Base-by-base conservation (phyloP, 2,329 filamentous ascomycete species). In the Neopestalotiopsis clavispora region DNA sequence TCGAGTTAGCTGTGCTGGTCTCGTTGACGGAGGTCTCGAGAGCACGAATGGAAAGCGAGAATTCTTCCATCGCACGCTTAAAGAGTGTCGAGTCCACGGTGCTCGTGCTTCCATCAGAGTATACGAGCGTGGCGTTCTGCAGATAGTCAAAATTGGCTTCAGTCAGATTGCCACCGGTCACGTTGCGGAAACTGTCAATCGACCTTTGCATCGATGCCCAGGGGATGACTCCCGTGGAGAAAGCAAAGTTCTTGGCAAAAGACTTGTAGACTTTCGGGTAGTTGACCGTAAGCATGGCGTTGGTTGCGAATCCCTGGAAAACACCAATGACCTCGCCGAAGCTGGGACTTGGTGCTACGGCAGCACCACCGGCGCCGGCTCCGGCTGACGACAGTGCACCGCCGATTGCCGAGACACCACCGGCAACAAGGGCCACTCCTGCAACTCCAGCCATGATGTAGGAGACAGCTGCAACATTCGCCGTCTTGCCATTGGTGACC, bases 241-340 rank as follows among this genome's bases (percentile, higher is more conserved):
- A 98, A 61, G 86, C 95, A 79, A 99, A 98, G 83, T 98, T 98
- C 83, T 93, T 93, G 71, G 92, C 85, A 81, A 97, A 99, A 79
- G 91, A 95, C 74, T 91, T 90, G 83, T 98, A 98, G 49, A 98
- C 90, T 45, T 89, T 85, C 4, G 96, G 96, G 74, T 97, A 94
- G 75, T 91, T 89, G 75, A 97, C 95, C 69, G 93, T 97, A 79
- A 97, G 86, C 96, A 98, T 98, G 72, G 96, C 95, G 80, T 96
- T 98, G 84, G 96, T 92, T 34, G 96, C 94, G 86, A 98, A 92
- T 64, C 92, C 91, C 81, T 98, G 95, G 80, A 98, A 97, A 89
- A 93, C 97, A 71, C 91, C 90, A 73, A 97, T 87, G 62, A 97
- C 90, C 76, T 98, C 94, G 59, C 86, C 87, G 78, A 98, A 98